Conservation (phyloP, 148 eudicot species). For the Amaranthus palmeri region DNA sequence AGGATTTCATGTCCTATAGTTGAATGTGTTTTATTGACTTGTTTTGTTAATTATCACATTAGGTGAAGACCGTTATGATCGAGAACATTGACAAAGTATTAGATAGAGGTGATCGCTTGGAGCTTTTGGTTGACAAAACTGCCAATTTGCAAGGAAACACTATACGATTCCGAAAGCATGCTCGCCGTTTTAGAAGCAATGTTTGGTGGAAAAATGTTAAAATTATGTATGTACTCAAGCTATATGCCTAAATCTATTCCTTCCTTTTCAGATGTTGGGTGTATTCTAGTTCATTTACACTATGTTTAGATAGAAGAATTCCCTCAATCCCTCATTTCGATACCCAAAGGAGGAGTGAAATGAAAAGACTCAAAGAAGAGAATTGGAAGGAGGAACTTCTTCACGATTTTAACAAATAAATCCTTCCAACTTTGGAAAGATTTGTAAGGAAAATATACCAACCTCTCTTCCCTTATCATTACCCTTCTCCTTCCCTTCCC, state of each 20-base stretch:
- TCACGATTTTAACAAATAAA: no score
- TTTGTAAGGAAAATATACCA: no score
- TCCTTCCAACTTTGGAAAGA: no score
- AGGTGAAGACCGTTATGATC: conserved; percentile 95
- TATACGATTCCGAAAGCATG: conserved; percentile 82
- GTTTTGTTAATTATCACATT: background rate
- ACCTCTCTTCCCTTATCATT: no score
- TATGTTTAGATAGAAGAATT: no score
- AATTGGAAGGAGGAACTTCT: no score
- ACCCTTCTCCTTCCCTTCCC: no score
- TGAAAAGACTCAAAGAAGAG: no score
- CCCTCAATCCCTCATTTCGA: no score
- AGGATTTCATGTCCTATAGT: background rate
- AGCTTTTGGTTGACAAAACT: conserved; percentile 86
- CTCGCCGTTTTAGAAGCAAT: conserved; percentile 82
- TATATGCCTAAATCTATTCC: background rate
- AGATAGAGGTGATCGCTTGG: conserved; percentile 95
- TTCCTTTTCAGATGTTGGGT: background rate
- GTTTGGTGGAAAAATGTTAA: conserved; percentile 98
- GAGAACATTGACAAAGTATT: conserved; percentile 96
- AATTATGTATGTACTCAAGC: conserved; percentile 61
- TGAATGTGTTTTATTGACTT: background rate
- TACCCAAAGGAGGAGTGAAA: no score
- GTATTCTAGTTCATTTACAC: background rate
- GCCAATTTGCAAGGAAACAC: conserved; percentile 80